Conservation (phyloP, 2,329 filamentous ascomycete genomes). For the Verticillium longisporum region DNA sequence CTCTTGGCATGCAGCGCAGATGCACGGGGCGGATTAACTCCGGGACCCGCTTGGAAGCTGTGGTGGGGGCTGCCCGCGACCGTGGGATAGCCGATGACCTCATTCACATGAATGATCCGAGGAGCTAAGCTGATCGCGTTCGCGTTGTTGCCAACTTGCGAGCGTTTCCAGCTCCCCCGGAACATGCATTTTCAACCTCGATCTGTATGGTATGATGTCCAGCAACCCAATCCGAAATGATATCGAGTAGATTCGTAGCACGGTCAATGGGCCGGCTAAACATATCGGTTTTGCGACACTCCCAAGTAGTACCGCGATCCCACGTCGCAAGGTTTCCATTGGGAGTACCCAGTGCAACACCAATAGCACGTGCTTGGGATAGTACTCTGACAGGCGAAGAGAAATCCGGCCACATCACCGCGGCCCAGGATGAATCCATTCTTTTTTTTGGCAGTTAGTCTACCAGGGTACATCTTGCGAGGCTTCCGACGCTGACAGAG, state of each 20-base stretch:
- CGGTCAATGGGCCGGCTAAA: slow-evolving; percentile 1
- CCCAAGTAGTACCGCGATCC: neutral
- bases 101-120: neutral
- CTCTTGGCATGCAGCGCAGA: neutral
- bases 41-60: neutral
- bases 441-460: slow-evolving; percentile 81
- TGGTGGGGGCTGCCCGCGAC: neutral
- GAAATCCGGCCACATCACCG: slow-evolving; percentile 75
- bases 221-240: slow-evolving; percentile 1
- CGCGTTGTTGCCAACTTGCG: neutral
- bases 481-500: neutral
- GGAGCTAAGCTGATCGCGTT: neutral
- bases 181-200: neutral
- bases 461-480: neutral
- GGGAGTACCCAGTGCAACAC: slow-evolving; percentile 1
- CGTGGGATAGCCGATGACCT: neutral
- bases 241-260: slow-evolving; percentile 6
- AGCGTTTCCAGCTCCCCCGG: neutral
- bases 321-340: neutral
- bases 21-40: neutral
- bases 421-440: slow-evolving; percentile 69
- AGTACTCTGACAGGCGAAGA: slow-evolving; percentile 48
- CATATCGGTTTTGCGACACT: neutral
- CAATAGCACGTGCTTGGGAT: slow-evolving; percentile 26
- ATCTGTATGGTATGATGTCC: neutral